Percentiles rank a stretch among this genome's conserved stretches.
These are phyloP conservation scores for Alternaria postmessia DNA, from an alignment of 2,329 filamentous ascomycete genomes.

Conservation along the genomic window DNA sequence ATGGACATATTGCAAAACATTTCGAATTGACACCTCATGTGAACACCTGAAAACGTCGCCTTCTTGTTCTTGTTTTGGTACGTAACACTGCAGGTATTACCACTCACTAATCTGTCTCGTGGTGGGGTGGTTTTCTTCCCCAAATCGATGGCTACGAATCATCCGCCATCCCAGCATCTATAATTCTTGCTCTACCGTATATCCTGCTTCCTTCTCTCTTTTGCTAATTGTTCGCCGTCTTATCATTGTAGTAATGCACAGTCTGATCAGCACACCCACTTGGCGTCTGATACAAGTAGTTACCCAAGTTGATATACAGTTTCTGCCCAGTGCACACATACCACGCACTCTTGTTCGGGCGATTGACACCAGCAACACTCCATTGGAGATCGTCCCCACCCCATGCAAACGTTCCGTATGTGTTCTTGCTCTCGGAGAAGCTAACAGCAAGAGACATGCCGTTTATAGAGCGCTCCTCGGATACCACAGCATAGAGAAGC, in stretches of 20 bases:
- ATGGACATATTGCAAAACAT: not conserved
- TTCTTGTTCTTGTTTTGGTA: not conserved
- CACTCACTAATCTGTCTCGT: not conserved
- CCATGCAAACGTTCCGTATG: constrained; percentile 65
- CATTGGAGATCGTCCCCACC: constrained; percentile 67
- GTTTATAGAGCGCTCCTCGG: constrained; percentile 38
- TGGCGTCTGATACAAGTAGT: constrained; percentile 66
- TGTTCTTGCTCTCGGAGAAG: constrained; percentile 61
- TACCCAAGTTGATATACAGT: constrained; percentile 67
- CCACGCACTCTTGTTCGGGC: constrained; percentile 67
- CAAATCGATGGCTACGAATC: not conserved
- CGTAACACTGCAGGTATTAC: not conserved
- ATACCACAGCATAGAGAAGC: constrained; percentile 45
- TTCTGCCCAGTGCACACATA: constrained; percentile 63
- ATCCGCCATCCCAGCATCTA: not conserved
- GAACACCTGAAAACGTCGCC: not conserved
- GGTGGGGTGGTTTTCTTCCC: not conserved
- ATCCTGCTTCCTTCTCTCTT: not conserved
- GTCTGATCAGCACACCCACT: constrained; percentile 67
- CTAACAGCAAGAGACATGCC: constrained; percentile 57
- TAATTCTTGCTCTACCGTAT: not conserved
- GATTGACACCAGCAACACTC: constrained; percentile 57
- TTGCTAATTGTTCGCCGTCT: constrained; percentile 39
- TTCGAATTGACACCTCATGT: not conserved
- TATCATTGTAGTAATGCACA: constrained; percentile 52